A percentile compares a stretch with the other conserved stretches of the same genome.
Evolutionary conservation across 306 rosid genomes (phyloP).

Genomic region (Dryas alaskensis): DNA sequence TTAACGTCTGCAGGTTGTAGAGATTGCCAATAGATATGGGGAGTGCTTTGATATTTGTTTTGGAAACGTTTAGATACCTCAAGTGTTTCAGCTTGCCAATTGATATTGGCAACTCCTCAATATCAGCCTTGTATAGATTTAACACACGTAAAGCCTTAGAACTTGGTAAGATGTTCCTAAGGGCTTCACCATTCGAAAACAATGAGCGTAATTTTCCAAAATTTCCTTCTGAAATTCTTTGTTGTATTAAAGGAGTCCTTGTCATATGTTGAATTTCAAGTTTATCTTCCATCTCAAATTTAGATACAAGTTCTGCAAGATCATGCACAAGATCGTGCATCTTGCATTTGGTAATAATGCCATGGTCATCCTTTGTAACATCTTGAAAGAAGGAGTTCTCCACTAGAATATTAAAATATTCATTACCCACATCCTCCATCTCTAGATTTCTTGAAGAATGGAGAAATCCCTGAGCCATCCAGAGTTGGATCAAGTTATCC

Average conservation of each 20-base stretch:
- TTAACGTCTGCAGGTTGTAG: not conserved
- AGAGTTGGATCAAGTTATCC: conserved; percentile 11
- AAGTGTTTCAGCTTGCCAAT: conserved; percentile 14
- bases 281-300: not conserved
- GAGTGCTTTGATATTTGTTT: not conserved
- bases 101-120: conserved; percentile 8
- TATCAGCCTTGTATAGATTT: not conserved
- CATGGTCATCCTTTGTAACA: not conserved
- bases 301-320: conserved; percentile 9
- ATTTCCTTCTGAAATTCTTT: not conserved
- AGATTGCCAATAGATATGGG: conserved; percentile 8
- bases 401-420: not conserved
- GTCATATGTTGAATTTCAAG: conserved; percentile 6
- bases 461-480: conserved; percentile 28
- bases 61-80: conserved; percentile 15
- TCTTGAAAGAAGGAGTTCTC: conserved; percentile 21
- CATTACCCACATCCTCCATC: conserved; percentile 20
- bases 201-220: not conserved
- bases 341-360: not conserved
- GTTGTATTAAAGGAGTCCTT: not conserved
- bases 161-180: not conserved
- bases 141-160: conserved; percentile 12
- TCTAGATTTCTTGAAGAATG: not conserved
- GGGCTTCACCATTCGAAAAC: not conserved
- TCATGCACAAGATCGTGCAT: conserved; percentile 30